A percentile compares a stretch with the other conserved stretches of the same genome.
Evolutionary conservation across 139 green algal species (phyloP).

Genomic region (Chara braunii): DNA sequence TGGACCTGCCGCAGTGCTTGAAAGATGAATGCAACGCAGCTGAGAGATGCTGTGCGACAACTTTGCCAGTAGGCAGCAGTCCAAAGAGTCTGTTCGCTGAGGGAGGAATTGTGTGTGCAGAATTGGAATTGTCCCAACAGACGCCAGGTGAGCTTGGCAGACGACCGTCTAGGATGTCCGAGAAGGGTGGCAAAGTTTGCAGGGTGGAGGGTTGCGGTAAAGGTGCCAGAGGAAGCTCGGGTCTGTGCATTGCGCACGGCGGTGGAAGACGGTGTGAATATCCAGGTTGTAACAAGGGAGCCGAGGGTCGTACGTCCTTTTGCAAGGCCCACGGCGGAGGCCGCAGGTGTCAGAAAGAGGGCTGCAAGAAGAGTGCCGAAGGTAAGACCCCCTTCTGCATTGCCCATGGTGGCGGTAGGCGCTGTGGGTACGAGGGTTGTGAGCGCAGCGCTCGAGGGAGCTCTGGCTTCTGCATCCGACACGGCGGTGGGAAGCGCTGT

Average conservation of each 20-base stretch:
- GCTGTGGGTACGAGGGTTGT: neutral
- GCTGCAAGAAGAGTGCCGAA: neutral
- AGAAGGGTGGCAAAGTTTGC: too few relatives aligned
- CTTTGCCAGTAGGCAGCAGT: too few relatives aligned
- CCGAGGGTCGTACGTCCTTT: neutral
- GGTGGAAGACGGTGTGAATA: neutral
- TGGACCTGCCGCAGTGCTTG: too few relatives aligned
- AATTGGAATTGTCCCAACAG: too few relatives aligned
- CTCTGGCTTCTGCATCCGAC: constrained; percentile 16
- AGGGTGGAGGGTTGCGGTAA: neutral
- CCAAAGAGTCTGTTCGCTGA: too few relatives aligned
- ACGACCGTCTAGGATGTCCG: too few relatives aligned
- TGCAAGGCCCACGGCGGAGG: constrained; percentile 2
- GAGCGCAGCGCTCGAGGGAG: neutral
- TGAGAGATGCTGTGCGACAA: too few relatives aligned
- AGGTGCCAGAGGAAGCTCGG: neutral
- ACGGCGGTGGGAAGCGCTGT: constrained; percentile 18
- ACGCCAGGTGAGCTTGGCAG: too few relatives aligned
- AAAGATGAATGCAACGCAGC: too few relatives aligned
- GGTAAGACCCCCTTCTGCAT: neutral
- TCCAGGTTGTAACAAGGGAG: neutral
- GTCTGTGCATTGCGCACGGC: constrained; percentile 4
- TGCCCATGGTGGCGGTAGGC: neutral
- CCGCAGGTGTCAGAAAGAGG: constrained; percentile 2
- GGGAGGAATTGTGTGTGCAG: too few relatives aligned